Conservation (phyloP, 1,284 basidiomycete genomes). For the Melampsora larici-populina region DNA sequence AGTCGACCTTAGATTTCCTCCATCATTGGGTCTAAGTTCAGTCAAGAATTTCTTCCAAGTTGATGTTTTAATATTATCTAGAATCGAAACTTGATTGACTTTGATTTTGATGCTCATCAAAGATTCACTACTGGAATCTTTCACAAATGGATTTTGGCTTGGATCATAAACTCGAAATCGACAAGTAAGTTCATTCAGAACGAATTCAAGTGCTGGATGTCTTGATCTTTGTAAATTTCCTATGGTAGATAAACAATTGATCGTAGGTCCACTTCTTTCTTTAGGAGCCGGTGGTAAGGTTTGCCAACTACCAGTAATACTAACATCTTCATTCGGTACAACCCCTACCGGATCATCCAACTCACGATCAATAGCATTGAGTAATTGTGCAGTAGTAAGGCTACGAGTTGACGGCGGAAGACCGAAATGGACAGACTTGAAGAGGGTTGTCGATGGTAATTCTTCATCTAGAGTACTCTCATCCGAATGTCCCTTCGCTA, state of each 20-base stretch:
- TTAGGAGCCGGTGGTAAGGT: slow-evolving; percentile 21
- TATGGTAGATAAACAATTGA: neutral
- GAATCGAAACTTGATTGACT: slow-evolving; percentile 65
- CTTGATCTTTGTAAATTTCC: slow-evolving; percentile 26
- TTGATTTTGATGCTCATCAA: slow-evolving; percentile 65
- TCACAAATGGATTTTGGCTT: neutral
- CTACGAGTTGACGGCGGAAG: slow-evolving; percentile 62
- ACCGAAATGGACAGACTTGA: slow-evolving; percentile 90
- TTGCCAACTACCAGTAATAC: slow-evolving; percentile 40
- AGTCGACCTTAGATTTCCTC: slow-evolving; percentile 79
- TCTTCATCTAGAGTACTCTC: slow-evolving; percentile 66
- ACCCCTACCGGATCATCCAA: slow-evolving; percentile 55
- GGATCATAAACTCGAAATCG: slow-evolving; percentile 46
- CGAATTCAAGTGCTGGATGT: slow-evolving; percentile 69
- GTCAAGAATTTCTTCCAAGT: slow-evolving; percentile 98
- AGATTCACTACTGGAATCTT: neutral
- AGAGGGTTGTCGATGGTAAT: slow-evolving; percentile 68
- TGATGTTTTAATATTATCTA: slow-evolving; percentile 96
- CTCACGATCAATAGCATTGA: slow-evolving; percentile 82
- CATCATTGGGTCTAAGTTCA: slow-evolving; percentile 71
- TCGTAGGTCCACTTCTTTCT: neutral
- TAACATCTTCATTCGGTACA: slow-evolving; percentile 4
- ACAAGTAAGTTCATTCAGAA: slow-evolving; percentile 64
- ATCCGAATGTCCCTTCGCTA: slow-evolving; percentile 90
- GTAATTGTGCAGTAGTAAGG: slow-evolving; percentile 69